Conservation (phyloP, 1,139 yeast species). For the Zygoascus meyerae region DNA sequence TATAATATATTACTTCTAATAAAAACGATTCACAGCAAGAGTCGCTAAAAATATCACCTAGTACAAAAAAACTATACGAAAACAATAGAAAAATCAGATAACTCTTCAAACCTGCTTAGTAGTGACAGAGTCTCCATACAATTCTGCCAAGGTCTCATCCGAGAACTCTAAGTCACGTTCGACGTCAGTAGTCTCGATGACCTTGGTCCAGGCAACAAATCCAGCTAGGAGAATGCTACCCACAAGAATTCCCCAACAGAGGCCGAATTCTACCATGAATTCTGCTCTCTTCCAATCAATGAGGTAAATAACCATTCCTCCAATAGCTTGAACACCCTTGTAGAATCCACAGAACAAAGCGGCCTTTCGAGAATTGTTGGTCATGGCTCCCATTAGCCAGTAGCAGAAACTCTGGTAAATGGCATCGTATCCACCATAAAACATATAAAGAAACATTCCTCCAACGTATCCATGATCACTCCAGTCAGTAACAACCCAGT, state of each 20-base stretch:
- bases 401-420: constrained; percentile 46
- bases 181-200: constrained; percentile 11
- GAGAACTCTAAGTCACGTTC: constrained; percentile 19
- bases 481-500: constrained; percentile 11
- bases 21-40: too few relatives aligned
- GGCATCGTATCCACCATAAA: constrained; percentile 55
- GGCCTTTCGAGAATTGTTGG: constrained; percentile 11
- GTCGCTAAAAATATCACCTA: too few relatives aligned
- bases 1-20: too few relatives aligned
- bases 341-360: constrained; percentile 39
- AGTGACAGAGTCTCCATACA: not conserved
- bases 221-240: constrained; percentile 42
- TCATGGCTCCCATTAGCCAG: constrained; percentile 14
- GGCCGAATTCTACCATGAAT: constrained; percentile 44
- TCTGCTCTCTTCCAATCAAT: constrained; percentile 42
- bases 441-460: constrained; percentile 54
- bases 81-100: too few relatives aligned
- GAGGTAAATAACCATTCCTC: constrained; percentile 55
- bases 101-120: not conserved
- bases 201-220: constrained; percentile 36
- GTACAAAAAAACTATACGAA: too few relatives aligned
- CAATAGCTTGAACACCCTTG: constrained; percentile 56
- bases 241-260: constrained; percentile 48
- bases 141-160: constrained; percentile 5
- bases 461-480: constrained; percentile 44